A percentile compares a stretch with the other conserved stretches of the same genome.
These are phyloP conservation scores for Neoconidiobolus thromboides DNA, from an alignment of 371 early-diverging fungal species.

Conservation along the genomic window DNA sequence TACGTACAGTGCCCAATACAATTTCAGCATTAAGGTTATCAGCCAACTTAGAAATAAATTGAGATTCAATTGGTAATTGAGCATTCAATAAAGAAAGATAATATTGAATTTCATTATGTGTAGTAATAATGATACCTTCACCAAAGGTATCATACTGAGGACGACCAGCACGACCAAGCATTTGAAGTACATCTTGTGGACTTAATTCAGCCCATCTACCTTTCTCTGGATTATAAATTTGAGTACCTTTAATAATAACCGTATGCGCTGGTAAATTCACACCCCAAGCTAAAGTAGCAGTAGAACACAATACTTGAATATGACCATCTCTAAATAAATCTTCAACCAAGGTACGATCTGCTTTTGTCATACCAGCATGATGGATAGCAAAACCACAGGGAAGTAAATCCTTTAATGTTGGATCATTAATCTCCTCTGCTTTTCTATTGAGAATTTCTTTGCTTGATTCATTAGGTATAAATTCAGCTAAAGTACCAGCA, in stretches of 20 bases:
- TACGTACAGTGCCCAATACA: slow-evolving; percentile 78
- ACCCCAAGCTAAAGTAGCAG: slow-evolving; percentile 99
- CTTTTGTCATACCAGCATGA: slow-evolving; percentile 96
- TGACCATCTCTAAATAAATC: slow-evolving; percentile 82
- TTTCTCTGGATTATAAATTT: slow-evolving; percentile 89
- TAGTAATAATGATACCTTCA: slow-evolving; percentile 94
- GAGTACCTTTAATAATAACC: slow-evolving; percentile 98
- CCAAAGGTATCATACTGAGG: slow-evolving; percentile 96
- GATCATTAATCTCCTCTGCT: slow-evolving; percentile 59
- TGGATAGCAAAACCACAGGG: slow-evolving; percentile 95
- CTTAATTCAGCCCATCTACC: slow-evolving; percentile 85
- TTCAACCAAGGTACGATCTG: slow-evolving; percentile 88
- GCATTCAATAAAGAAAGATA: slow-evolving; percentile 87
- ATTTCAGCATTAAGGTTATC: slow-evolving; percentile 96
- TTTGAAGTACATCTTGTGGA: slow-evolving; percentile 94
- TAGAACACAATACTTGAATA: slow-evolving; percentile 89
- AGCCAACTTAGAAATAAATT: slow-evolving; percentile 68
- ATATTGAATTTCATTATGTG: slow-evolving; percentile 77
- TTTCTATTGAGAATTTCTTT: slow-evolving; percentile 70
- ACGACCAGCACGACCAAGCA: slow-evolving; percentile 99
- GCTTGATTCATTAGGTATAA: slow-evolving; percentile 60
- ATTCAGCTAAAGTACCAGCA: slow-evolving; percentile 57
- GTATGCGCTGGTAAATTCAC: slow-evolving; percentile 99
- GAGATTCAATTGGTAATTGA: slow-evolving; percentile 95
- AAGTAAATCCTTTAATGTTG: slow-evolving; percentile 65